Conservation (phyloP, 2,329 filamentous ascomycete genomes). For the Trichoderma oligosporum region DNA sequence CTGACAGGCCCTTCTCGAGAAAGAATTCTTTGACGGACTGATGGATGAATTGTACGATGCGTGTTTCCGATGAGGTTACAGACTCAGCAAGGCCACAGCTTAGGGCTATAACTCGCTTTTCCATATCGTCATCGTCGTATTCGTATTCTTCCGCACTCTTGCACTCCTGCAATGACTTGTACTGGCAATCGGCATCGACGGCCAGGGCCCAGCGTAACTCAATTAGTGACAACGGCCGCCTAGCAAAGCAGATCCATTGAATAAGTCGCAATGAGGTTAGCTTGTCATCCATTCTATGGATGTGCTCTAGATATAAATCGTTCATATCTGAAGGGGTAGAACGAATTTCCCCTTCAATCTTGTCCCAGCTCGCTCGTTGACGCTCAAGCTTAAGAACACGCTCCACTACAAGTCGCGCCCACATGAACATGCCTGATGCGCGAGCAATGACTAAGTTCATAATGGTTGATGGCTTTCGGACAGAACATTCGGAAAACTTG, state of each 20-base stretch:
- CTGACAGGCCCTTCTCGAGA: conserved; percentile 24
- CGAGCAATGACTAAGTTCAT: conserved; percentile 24
- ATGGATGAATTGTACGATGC: conserved; percentile 34
- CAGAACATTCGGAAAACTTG: conserved; percentile 20
- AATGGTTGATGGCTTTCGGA: neutral
- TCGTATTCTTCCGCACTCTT: conserved; percentile 21
- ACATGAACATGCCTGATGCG: conserved; percentile 36
- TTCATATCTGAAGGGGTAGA: conserved; percentile 26
- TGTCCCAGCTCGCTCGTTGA: neutral
- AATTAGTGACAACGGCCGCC: conserved; percentile 24
- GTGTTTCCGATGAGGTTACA: neutral
- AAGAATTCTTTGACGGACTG: conserved; percentile 36
- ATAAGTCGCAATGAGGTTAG: conserved; percentile 27
- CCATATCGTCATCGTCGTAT: conserved; percentile 19
- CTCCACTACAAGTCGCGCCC: conserved; percentile 33
- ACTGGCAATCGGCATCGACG: conserved; percentile 24
- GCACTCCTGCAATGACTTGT: conserved; percentile 25
- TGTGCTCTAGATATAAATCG: conserved; percentile 27
- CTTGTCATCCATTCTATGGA: conserved; percentile 21
- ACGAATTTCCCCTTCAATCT: conserved; percentile 26
- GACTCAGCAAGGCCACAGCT: conserved; percentile 32
- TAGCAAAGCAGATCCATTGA: conserved; percentile 34
- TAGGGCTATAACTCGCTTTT: conserved; percentile 23
- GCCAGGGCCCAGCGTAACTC: conserved; percentile 34
- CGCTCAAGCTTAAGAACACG: conserved; percentile 11